Conservation (phyloP, 2,329 filamentous ascomycete genomes). For the Dactylellina cionopaga region DNA sequence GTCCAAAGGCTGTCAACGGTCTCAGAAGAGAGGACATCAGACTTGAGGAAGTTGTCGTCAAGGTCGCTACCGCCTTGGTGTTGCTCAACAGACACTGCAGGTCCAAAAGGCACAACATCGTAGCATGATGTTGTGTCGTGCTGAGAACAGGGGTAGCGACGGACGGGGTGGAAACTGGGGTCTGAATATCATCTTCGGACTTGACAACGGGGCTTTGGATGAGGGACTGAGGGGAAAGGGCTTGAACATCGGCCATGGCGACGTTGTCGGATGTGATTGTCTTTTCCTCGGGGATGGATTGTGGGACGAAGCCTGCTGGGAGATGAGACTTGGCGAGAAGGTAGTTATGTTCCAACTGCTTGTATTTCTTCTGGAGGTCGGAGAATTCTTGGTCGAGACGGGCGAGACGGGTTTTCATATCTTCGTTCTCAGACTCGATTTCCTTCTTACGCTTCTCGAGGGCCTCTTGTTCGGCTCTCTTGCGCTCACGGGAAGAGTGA, state of each 20-base stretch:
- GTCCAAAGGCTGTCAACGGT: constrained; percentile 46
- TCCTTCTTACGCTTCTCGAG: constrained; percentile 73
- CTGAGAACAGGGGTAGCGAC: constrained; percentile 52
- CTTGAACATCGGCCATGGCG: constrained; percentile 54
- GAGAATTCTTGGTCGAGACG: constrained; percentile 69
- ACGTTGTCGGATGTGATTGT: constrained; percentile 43
- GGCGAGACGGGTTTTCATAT: constrained; percentile 72
- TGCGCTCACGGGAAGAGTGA: constrained; percentile 94
- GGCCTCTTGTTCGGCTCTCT: constrained; percentile 87
- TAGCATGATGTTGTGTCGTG: constrained; percentile 99
- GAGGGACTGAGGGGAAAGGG: constrained; percentile 52
- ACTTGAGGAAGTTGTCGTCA: constrained; percentile 31
- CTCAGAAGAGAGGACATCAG: constrained; percentile 50
- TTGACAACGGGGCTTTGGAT: constrained; percentile 49
- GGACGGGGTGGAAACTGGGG: constrained; percentile 6
- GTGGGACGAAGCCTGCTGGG: constrained; percentile 41
- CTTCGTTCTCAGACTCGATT: constrained; percentile 76
- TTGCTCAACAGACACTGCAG: constrained; percentile 84
- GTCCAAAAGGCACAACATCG: constrained; percentile 92
- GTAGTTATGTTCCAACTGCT: constrained; percentile 61
- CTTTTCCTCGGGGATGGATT: constrained; percentile 48
- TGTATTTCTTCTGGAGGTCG: constrained; percentile 65
- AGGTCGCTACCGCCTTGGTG: constrained; percentile 42
- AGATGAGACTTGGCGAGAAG: constrained; percentile 52
- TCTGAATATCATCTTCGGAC: constrained; percentile 40